Percentiles rank a stretch among this genome's conserved stretches.
Evolutionary conservation across 1,284 basidiomycete genomes (phyloP).

Genomic region (Marasmius sp.): DNA sequence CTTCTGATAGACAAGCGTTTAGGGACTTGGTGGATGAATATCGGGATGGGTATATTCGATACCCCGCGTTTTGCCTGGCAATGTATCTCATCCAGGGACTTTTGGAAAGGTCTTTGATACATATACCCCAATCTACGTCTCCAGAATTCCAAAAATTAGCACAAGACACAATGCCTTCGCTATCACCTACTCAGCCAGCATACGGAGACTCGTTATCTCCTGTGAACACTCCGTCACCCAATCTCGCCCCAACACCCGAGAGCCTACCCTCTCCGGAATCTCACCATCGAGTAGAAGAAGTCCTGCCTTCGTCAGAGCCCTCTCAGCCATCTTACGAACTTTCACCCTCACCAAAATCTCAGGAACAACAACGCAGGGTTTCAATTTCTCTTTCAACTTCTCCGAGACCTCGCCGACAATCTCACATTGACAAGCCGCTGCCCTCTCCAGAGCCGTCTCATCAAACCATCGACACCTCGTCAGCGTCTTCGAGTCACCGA

Average conservation of each 20-base stretch:
- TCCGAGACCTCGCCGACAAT: no score
- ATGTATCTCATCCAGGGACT: slow-evolving; percentile 12
- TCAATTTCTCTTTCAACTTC: no score
- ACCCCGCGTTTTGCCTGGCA: slow-evolving; percentile 9
- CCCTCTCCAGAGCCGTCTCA: no score
- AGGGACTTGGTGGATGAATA: slow-evolving; percentile 12
- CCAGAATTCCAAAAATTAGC: neutral
- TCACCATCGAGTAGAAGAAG: no score
- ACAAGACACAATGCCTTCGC: neutral
- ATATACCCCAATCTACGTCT: slow-evolving; percentile 3
- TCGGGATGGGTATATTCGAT: neutral
- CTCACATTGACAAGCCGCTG: no score
- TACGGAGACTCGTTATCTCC: neutral
- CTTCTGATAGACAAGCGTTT: neutral
- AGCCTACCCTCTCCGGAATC: neutral
- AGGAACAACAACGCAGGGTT: no score
- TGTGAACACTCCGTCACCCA: neutral
- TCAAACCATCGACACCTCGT: no score
- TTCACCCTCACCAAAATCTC: no score
- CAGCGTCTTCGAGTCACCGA: no score
- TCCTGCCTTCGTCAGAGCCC: no score
- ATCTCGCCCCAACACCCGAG: neutral
- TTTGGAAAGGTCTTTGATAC: slow-evolving; percentile 5
- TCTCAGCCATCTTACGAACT: no score
- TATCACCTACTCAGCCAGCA: neutral